Evolutionary conservation across 768 basidiomycete species (phyloP).

Genomic region (Calvatia gigantea): DNA sequence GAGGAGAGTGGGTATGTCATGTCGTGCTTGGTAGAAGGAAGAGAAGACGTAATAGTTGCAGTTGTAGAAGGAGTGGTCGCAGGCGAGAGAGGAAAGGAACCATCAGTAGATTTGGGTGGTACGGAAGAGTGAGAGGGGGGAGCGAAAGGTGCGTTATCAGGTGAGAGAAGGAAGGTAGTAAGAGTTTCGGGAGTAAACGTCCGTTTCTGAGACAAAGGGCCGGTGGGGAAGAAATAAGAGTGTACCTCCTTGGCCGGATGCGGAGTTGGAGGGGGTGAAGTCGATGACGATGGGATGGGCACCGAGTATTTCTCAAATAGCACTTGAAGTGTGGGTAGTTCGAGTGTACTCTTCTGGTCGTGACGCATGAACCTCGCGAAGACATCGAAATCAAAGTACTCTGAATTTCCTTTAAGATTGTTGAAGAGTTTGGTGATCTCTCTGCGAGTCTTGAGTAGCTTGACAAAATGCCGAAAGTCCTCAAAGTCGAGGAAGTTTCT

Average conservation of each 20-base stretch:
- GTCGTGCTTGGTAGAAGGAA: constrained; percentile 51
- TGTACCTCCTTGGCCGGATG: background rate
- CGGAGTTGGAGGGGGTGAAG: constrained; percentile 19
- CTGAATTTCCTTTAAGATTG: constrained; percentile 31
- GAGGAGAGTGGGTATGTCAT: constrained; percentile 89
- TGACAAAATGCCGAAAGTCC: constrained; percentile 84
- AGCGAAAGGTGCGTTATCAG: constrained; percentile 61
- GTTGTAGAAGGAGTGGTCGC: background rate
- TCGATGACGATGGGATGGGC: constrained; percentile 9
- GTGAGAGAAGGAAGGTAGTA: constrained; percentile 75
- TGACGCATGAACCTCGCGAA: constrained; percentile 48
- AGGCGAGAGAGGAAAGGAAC: background rate
- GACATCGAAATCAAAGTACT: constrained; percentile 34
- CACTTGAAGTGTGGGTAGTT: constrained; percentile 28
- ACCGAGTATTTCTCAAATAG: constrained; percentile 39
- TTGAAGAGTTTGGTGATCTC: constrained; percentile 72
- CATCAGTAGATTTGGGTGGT: constrained; percentile 23
- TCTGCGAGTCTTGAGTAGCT: constrained; percentile 75
- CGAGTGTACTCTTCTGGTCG: constrained; percentile 41
- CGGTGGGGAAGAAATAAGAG: background rate
- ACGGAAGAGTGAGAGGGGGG: constrained; percentile 3
- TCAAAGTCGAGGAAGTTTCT: constrained; percentile 70
- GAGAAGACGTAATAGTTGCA: background rate
- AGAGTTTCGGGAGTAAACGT: constrained; percentile 59
- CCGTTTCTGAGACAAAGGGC: background rate